Percentiles rank a stretch among this genome's conserved stretches.
These are phyloP conservation scores for Parastagonospora nodorum DNA, from an alignment of 2,329 filamentous ascomycete species.

Conservation along the genomic window DNA sequence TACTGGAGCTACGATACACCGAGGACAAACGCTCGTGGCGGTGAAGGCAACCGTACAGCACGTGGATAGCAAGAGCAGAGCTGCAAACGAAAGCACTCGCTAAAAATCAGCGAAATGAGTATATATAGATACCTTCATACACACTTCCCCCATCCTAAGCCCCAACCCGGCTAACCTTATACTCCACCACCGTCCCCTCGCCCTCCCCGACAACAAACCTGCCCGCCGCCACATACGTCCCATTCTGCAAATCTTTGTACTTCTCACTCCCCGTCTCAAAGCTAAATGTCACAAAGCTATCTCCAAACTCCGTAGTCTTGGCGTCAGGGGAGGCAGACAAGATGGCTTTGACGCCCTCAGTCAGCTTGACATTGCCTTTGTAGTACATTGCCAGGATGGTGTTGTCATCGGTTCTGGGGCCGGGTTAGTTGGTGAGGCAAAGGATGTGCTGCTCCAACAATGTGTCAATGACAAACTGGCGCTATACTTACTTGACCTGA, in stretches of 20 bases:
- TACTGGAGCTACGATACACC: too few relatives aligned
- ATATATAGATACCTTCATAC: too few relatives aligned
- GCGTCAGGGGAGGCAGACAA: slow-evolving; percentile 25
- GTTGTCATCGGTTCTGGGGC: slow-evolving; percentile 20
- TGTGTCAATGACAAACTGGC: neutral
- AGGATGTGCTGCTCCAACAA: too few relatives aligned
- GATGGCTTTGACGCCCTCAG: slow-evolving; percentile 27
- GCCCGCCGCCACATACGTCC: slow-evolving; percentile 36
- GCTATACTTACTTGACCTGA: slow-evolving; percentile 28
- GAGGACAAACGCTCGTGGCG: too few relatives aligned
- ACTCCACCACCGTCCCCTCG: slow-evolving; percentile 34
- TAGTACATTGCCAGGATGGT: slow-evolving; percentile 41
- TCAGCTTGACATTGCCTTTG: slow-evolving; percentile 35
- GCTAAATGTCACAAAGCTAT: slow-evolving; percentile 36
- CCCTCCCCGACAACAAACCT: slow-evolving; percentile 32
- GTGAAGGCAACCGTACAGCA: too few relatives aligned
- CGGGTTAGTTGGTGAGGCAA: neutral
- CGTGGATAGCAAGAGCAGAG: too few relatives aligned
- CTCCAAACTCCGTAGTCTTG: slow-evolving; percentile 35
- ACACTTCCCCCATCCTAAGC: neutral
- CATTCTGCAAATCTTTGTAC: slow-evolving; percentile 38
- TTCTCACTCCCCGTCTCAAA: slow-evolving; percentile 36
- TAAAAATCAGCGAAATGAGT: too few relatives aligned
- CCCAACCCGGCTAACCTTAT: slow-evolving; percentile 36
- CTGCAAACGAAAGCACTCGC: too few relatives aligned